Evolutionary conservation across 2,329 filamentous ascomycete species (phyloP), one percentile per base, ranked within the genome.

Genomic region (Arachnopeziza araneosa): DNA sequence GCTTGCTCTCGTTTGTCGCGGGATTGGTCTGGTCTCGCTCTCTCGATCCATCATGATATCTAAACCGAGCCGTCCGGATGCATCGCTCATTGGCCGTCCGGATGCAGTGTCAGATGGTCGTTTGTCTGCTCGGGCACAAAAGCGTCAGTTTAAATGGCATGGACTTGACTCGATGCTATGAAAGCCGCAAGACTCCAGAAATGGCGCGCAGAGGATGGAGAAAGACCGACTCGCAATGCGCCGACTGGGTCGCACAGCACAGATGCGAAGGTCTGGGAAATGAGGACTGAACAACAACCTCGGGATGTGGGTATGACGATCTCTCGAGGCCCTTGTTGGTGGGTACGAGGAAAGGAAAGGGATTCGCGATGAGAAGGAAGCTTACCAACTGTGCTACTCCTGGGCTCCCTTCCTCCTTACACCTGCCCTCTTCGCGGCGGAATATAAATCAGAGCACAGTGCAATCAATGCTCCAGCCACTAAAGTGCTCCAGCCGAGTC

Each of bases 1-100:
- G 60, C 69, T 70, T n/a, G 69, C 69, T 51, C 70, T 67, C 56
- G 63, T 63, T 36, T 48, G 63, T 60, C 32, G 60, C 65, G 14
- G 36, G 24, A 19, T 44, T 44, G 59, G 54, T 51, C 60, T 64
- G 30, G 14, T 21, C 8, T 30, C 36, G 32, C 22, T 48, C 24
- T 14, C 32, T 36, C 26, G 21, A 14, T 30, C 51, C 21, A 53
- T 26, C 24, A 8, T 44, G 36, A 14, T 44, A 3, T 12, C 36
- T 12, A 44, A 14, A 44, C 36, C 17, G 36, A 8, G 36, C 36
- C 36, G 36, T 44, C 12, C 36, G 12, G 6, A 14, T 44, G 36
- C 36, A 44, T 44, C 17, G 36, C 36, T 44, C 36, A 44, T 44
- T 12, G 36, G 17, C 36, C 17, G 17, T 44, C 36, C 12, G 10